Evolutionary conservation across 2,329 filamentous ascomycete species (phyloP), one percentile per base, ranked within the genome.

Genomic region (Verticillium tricorpus): DNA sequence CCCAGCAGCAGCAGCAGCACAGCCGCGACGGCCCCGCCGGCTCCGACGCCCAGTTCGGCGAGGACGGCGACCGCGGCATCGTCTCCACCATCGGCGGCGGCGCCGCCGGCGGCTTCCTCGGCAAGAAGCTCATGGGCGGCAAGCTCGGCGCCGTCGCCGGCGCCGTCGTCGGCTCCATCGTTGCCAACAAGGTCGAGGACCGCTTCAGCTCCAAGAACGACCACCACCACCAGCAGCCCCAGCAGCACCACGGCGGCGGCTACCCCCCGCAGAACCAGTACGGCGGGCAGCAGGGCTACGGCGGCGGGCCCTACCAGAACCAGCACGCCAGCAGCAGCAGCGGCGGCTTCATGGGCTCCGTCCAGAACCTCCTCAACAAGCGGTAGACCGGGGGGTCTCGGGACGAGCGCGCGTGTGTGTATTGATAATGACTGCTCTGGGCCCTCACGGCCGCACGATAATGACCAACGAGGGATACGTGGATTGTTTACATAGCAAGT

Each of bases 91-190:
- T 86, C 4, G 61, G 84, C 1, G 84, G 84, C 15, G 80, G 82
- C 25, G 81, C 79, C 2, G 80, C 78, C 0, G 85, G 85, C 40
- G 84, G 80, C 0, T 81, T 82, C 61, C 61, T 84, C 0, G 84
- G 80, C 0, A 80, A 85, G 68, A 81, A 86, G 70, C 69, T 83
- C 12, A 83, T 84, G 22, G 82, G 82, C 60, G 82, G 83, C 7
- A 74, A 80, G 57, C 68, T 87, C 39, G 82, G 82, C 28, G 82
- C 84, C 2, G 67, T 85, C 6, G 76, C 80, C 1, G 84, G 84
- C 0, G 74, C 79, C 8, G 77, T 84, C 2, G 81, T 79, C 12
- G 85, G 85, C 28, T 84, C 83, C 0, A 76, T 85, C 14, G 81
- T 79, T 2, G 84, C 84, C 8, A 86, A 86, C 65, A 72, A 79